Evolutionary conservation across 2,329 filamentous ascomycete genomes (phyloP).

Genomic region (Claviceps sorghi): DNA sequence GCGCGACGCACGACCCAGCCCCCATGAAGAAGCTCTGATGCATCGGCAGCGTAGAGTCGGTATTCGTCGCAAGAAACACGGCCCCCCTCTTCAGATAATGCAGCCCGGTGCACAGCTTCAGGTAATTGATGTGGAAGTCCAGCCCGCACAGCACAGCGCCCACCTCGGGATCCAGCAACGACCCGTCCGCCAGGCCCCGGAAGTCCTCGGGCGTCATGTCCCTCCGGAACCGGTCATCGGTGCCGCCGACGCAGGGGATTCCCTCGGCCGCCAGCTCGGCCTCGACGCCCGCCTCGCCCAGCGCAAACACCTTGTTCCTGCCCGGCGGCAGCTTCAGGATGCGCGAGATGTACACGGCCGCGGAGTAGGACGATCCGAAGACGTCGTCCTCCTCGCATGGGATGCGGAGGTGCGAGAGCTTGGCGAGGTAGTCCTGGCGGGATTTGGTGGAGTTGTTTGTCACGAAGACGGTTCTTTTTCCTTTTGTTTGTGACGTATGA

Average conservation of each 20-base stretch:
- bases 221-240: slow-evolving; percentile 61
- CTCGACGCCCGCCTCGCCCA: slow-evolving; percentile 86
- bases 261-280: slow-evolving; percentile 70
- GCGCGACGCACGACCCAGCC: slow-evolving; percentile 68
- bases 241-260: slow-evolving; percentile 71
- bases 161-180: slow-evolving; percentile 70
- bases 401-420: slow-evolving; percentile 70
- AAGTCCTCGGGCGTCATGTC: slow-evolving; percentile 75
- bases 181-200: slow-evolving; percentile 58
- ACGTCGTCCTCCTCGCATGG: slow-evolving; percentile 73
- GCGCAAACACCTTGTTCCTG: slow-evolving; percentile 86
- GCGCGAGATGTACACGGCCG: slow-evolving; percentile 87
- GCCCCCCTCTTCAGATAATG: slow-evolving; percentile 77
- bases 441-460: slow-evolving; percentile 99
- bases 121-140: slow-evolving; percentile 90
- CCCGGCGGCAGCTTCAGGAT: slow-evolving; percentile 66
- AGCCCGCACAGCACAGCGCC: slow-evolving; percentile 79
- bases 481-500: slow-evolving; percentile 28
- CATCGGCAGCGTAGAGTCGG: slow-evolving; percentile 77
- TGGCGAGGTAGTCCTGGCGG: slow-evolving; percentile 80
- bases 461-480: slow-evolving; percentile 87
- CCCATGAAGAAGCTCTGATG: slow-evolving; percentile 77
- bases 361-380: slow-evolving; percentile 89
- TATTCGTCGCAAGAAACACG: slow-evolving; percentile 82
- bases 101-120: slow-evolving; percentile 72